Conservation (phyloP, 2,329 filamentous ascomycete genomes). For the Fusarium sulawesiense region DNA sequence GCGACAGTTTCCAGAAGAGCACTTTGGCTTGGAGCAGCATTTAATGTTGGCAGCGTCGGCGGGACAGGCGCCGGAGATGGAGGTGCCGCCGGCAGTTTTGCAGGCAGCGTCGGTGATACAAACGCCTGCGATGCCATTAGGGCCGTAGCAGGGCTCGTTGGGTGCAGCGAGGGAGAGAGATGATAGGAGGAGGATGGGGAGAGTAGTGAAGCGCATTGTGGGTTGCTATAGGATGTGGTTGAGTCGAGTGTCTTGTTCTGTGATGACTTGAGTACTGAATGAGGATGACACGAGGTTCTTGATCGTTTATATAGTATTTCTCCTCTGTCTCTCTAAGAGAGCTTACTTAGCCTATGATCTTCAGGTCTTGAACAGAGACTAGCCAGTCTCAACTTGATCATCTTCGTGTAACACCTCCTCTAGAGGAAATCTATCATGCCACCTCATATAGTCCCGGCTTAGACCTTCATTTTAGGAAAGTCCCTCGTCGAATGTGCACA, state of each 20-base stretch:
- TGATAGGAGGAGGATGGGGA: constrained; percentile 27
- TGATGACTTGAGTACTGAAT: neutral
- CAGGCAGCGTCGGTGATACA: constrained; percentile 55
- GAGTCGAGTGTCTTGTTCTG: neutral
- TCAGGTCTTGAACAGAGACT: neutral
- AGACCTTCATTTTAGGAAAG: neutral
- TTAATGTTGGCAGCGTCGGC: constrained; percentile 52
- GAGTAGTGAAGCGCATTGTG: constrained; percentile 38
- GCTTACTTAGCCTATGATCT: neutral
- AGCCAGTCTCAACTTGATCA: constrained; percentile 29
- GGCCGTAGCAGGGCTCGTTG: constrained; percentile 50
- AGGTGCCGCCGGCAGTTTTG: constrained; percentile 51
- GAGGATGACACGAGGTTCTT: neutral
- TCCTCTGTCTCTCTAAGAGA: neutral
- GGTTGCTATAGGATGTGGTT: neutral
- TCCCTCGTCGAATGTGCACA: neutral
- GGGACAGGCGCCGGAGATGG: constrained; percentile 54
- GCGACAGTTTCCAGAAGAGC: constrained; percentile 53
- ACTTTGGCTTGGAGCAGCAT: constrained; percentile 57
- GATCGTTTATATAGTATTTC: constrained; percentile 7
- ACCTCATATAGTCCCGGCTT: neutral
- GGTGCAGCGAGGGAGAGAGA: constrained; percentile 41
- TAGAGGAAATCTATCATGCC: neutral
- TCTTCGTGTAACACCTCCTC: neutral
- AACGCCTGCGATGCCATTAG: constrained; percentile 47